A percentile compares a stretch with the other conserved stretches of the same genome.
These are phyloP conservation scores for Secale cereale DNA, from an alignment of 176 grass and related monocot genomes.

Conservation along the genomic window DNA sequence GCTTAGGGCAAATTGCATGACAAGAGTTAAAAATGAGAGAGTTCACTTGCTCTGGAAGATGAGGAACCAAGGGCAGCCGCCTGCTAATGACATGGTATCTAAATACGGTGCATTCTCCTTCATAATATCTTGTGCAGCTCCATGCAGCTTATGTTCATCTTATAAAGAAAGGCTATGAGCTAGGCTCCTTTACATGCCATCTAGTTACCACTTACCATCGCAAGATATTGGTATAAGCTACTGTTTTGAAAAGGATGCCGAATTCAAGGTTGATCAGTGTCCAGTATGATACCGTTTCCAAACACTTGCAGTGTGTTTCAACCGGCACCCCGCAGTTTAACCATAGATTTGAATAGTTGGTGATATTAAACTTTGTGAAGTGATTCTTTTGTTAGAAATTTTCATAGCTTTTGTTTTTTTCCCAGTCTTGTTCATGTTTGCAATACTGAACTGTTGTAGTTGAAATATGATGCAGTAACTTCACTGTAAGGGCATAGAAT, in stretches of 20 bases:
- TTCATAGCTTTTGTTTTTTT: not conserved
- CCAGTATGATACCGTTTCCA: not conserved
- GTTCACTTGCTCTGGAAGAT: slow-evolving; percentile 69
- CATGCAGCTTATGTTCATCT: not conserved
- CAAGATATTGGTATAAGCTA: not conserved
- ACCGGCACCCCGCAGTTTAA: not conserved
- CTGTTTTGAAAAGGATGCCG: not conserved
- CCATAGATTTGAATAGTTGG: not conserved
- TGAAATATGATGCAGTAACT: not conserved
- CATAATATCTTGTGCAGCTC: not conserved
- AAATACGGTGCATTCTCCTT: not conserved
- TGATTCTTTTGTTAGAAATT: not conserved
- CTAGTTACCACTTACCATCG: not conserved
- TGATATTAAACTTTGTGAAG: not conserved
- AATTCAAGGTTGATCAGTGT: not conserved
- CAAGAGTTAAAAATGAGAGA: slow-evolving; percentile 64
- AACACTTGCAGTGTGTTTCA: not conserved
- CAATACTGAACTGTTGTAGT: not conserved
- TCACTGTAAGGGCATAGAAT: not conserved
- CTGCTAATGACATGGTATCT: slow-evolving; percentile 63
- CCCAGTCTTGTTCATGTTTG: slow-evolving; percentile 3
- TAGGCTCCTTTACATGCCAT: not conserved
- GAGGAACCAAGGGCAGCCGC: slow-evolving; percentile 35
- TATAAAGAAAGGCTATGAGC: not conserved
- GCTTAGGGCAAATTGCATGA: slow-evolving; percentile 77